Conservation (phyloP, 2,329 filamentous ascomycete species). For the Cladosporium sp. region DNA sequence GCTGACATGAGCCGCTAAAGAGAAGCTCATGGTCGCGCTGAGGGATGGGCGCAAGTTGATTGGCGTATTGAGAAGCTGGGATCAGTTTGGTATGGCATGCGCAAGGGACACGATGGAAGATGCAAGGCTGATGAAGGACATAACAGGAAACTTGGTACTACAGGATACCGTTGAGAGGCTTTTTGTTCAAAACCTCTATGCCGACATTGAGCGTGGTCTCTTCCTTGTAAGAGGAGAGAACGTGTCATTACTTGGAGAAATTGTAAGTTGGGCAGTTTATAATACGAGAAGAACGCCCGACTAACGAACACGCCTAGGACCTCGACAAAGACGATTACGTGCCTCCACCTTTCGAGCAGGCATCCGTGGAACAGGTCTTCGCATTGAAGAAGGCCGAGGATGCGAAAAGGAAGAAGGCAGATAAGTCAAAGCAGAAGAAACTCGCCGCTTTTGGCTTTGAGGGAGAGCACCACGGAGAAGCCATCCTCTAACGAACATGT, state of each 20-base stretch:
- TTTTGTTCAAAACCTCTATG: constrained; percentile 70
- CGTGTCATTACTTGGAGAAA: constrained; percentile 90
- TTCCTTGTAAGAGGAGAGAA: constrained; percentile 95
- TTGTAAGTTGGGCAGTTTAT: constrained; percentile 46
- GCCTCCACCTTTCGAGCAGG: constrained; percentile 63
- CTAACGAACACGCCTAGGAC: constrained; percentile 49
- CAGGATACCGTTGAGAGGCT: constrained; percentile 89
- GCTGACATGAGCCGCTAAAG: constrained; percentile 45
- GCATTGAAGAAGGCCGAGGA: constrained; percentile 70
- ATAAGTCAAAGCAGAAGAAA: constrained; percentile 69
- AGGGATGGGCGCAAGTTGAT: constrained; percentile 92
- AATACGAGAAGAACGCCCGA: background rate
- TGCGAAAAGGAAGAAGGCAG: constrained; percentile 62
- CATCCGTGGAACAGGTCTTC: constrained; percentile 65
- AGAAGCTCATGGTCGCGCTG: constrained; percentile 89
- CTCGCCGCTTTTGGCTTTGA: constrained; percentile 79
- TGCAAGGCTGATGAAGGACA: constrained; percentile 3
- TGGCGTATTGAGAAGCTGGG: constrained; percentile 90
- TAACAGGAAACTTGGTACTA: constrained; percentile 82
- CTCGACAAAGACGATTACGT: constrained; percentile 91
- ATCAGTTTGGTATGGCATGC: constrained; percentile 76
- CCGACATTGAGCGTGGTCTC: constrained; percentile 79
- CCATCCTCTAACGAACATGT: constrained; percentile 54
- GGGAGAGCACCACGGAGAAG: constrained; percentile 74
- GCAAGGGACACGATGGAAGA: background rate